phyloP scores from a whole-genome alignment of 2,329 filamentous ascomycete genomes.

The Gyromitra esculenta region DNA sequence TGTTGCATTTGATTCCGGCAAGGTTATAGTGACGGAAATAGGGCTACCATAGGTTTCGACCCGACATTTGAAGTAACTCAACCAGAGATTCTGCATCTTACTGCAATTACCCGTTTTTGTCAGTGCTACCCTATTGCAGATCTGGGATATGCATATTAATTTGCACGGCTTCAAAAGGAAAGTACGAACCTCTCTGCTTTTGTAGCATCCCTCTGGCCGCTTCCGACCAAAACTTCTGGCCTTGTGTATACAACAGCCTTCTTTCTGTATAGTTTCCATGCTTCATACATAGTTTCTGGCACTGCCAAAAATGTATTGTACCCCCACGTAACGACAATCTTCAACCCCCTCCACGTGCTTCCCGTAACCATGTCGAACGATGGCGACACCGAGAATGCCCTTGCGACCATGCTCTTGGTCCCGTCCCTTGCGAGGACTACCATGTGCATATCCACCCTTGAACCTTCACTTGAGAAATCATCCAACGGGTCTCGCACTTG shows the following conservation, averaged over 20 bases:
- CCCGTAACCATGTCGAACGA: slow-evolving; percentile 54
- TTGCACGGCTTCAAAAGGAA: slow-evolving; percentile 9
- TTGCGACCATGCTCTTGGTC: slow-evolving; percentile 55
- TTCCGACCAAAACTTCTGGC: slow-evolving; percentile 53
- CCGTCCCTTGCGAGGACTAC: slow-evolving; percentile 54
- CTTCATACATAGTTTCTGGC: slow-evolving; percentile 55
- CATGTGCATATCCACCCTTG: slow-evolving; percentile 56
- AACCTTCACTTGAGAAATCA: slow-evolving; percentile 48
- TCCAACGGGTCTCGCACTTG: slow-evolving; percentile 63
- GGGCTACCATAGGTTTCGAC: slow-evolving; percentile 46
- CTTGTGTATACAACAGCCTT: slow-evolving; percentile 54
- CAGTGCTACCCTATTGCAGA: slow-evolving; percentile 3
- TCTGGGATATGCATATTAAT: not conserved
- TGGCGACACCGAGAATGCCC: slow-evolving; percentile 54
- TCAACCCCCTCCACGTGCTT: slow-evolving; percentile 49
- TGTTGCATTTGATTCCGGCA: slow-evolving; percentile 52
- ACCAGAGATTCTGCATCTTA: slow-evolving; percentile 53
- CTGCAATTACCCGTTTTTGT: slow-evolving; percentile 38
- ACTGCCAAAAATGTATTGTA: slow-evolving; percentile 55
- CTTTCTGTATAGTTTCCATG: slow-evolving; percentile 55
- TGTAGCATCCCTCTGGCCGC: slow-evolving; percentile 53
- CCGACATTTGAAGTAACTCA: slow-evolving; percentile 50
- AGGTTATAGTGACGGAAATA: slow-evolving; percentile 47
- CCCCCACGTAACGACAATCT: slow-evolving; percentile 55
- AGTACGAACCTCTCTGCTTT: slow-evolving; percentile 53